phyloP scores from a whole-genome alignment of 2,329 filamentous ascomycete species.

The Trichoderma hamatum region DNA sequence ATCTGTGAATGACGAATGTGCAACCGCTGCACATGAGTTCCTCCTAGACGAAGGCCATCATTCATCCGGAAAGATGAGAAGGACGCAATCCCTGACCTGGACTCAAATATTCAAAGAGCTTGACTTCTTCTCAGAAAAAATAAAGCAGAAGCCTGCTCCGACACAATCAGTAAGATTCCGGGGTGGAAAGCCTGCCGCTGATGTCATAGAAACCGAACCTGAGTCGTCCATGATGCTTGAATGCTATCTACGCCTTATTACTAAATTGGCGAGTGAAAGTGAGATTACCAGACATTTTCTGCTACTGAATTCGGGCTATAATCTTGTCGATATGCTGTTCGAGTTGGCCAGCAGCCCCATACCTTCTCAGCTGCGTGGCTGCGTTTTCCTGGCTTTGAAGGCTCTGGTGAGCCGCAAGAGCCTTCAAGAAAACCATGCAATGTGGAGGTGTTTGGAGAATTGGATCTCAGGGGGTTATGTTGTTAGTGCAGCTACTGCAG shows the following conservation, averaged over 20 bases:
- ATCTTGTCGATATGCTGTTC: slow-evolving; percentile 73
- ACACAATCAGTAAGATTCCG: slow-evolving; percentile 50
- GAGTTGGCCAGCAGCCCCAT: slow-evolving; percentile 78
- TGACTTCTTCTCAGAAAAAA: slow-evolving; percentile 77
- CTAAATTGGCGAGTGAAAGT: slow-evolving; percentile 78
- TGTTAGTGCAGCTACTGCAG: slow-evolving; percentile 37
- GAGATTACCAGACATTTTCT: slow-evolving; percentile 73
- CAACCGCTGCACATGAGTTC: slow-evolving; percentile 84
- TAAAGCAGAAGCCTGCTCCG: slow-evolving; percentile 69
- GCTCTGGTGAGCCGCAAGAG: slow-evolving; percentile 77
- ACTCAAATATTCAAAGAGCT: slow-evolving; percentile 90
- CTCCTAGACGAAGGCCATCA: slow-evolving; percentile 81
- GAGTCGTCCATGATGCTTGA: slow-evolving; percentile 97
- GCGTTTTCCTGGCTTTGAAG: slow-evolving; percentile 77
- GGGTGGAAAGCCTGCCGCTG: slow-evolving; percentile 61
- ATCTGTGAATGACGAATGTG: slow-evolving; percentile 79
- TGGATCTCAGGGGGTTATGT: slow-evolving; percentile 71
- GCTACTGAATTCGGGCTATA: slow-evolving; percentile 65
- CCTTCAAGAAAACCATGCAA: slow-evolving; percentile 64
- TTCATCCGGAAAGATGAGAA: slow-evolving; percentile 75
- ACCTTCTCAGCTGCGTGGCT: slow-evolving; percentile 76
- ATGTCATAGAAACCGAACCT: slow-evolving; percentile 78
- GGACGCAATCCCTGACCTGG: slow-evolving; percentile 87
- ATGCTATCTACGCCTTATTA: slow-evolving; percentile 85
- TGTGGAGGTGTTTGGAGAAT: slow-evolving; percentile 81